Base-by-base conservation (phyloP, 352 stramenopile genomes). In the Phytophthora pini region DNA sequence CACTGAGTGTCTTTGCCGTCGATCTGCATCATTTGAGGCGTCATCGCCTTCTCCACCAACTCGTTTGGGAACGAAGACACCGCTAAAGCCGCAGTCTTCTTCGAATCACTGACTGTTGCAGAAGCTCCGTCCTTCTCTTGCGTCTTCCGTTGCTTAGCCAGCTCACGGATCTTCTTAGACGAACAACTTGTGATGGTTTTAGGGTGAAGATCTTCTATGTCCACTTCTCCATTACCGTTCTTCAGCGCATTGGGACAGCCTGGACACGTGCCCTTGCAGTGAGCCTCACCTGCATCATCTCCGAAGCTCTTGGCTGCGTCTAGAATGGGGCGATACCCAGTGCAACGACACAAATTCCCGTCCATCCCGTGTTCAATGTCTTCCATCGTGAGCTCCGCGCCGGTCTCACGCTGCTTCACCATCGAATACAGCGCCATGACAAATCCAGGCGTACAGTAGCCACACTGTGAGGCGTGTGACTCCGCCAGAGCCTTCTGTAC, bases 331-430 rank as follows among this genome's bases (percentile, higher is more conserved):
- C 87, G 84, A 52, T 95, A 95, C 17, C 87, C 87, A 2, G 96
- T 99, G 70, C 96, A 99, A 5, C 96, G 89, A 69, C 96, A 99
- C 29, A 99, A 69, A 72, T 99, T 98, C 24, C 96, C 95, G 76
- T 99, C 96, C 68, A 99, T 79, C 62, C 92, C 80, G 72, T 98
- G 89, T 59, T 98, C 93, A 47, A 98, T 89, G 53, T 95, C 80
- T n/a, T 87, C 82, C 84, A 90, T 94, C 20, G 77, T 87, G 64
- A 87, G 88, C 52, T 82, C 80, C 4, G 80, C 80, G 11, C 79
- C 79, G 1, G 73, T 81, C 43, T 92, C 83, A 11, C 80, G 84
- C 68, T 93, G 80, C 65, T 92, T 91, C 15, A 94, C 76, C 76
- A 95, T 90, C 17, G 81, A 74, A 39, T 92, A 92, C 20, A 95